Conservation (phyloP, 192 early-diverging fungal species). For the Podila minutissima region DNA sequence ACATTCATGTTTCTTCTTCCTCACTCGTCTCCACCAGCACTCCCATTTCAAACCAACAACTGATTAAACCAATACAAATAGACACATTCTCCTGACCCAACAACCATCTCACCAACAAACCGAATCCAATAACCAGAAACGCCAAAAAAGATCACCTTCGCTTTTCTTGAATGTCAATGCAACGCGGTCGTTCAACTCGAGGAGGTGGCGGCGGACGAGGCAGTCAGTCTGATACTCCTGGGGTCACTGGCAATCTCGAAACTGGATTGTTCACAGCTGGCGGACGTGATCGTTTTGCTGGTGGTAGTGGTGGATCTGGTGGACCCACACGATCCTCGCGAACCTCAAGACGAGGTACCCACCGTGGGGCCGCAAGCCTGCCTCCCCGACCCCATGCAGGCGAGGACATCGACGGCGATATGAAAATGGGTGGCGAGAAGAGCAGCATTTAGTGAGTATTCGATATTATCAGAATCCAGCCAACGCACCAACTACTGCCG, state of each 20-base stretch:
- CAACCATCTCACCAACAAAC: too few species aligned
- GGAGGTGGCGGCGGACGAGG: slow-evolving; percentile 11
- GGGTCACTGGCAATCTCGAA: background rate
- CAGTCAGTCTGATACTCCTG: background rate
- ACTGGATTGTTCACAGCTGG: background rate
- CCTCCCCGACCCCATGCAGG: slow-evolving; percentile 6
- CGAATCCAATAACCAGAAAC: too few species aligned
- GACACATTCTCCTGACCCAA: background rate
- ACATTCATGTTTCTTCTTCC: background rate
- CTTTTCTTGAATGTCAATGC: background rate
- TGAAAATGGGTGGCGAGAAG: slow-evolving; percentile 33
- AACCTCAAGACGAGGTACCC: background rate
- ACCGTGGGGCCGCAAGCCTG: background rate
- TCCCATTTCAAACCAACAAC: too few species aligned
- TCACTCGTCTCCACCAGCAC: background rate
- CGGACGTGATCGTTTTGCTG: background rate
- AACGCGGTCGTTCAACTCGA: slow-evolving; percentile 5
- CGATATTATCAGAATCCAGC: background rate
- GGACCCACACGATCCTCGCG: background rate
- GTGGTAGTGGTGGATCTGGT: background rate
- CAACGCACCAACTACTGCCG: too few species aligned
- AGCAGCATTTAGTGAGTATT: slow-evolving; percentile 24
- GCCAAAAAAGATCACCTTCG: too few species aligned
- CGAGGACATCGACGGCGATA: slow-evolving; percentile 26
- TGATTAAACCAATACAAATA: too few species aligned